These are phyloP conservation scores for Eremochloa ophiuroides DNA, from an alignment of 176 grass and related monocot species.

Conservation along the genomic window DNA sequence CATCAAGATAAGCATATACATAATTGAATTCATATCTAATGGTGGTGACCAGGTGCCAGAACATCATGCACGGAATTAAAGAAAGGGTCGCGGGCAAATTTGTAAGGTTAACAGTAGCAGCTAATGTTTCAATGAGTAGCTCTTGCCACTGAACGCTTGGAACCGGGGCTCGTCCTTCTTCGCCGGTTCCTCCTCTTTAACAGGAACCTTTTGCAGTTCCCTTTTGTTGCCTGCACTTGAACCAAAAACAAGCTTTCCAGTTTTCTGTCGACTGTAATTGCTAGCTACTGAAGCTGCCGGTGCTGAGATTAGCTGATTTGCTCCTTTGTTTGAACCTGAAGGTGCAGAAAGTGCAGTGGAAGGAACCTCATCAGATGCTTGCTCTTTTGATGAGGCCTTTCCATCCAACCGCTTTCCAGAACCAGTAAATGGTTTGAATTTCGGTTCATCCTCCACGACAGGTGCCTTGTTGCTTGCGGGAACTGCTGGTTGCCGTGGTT, in stretches of 20 bases:
- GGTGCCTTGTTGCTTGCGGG: constrained; percentile 31
- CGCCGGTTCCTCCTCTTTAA: constrained; percentile 35
- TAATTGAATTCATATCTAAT: constrained; percentile 22
- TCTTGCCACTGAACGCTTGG: constrained; percentile 75
- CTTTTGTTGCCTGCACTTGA: constrained; percentile 52
- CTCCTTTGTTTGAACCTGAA: constrained; percentile 34
- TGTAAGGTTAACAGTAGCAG: neutral
- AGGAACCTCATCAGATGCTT: constrained; percentile 1
- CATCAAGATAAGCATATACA: constrained; percentile 16
- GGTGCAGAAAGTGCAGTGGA: constrained; percentile 4
- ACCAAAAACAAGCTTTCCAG: constrained; percentile 84
- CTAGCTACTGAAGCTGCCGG: constrained; percentile 29
- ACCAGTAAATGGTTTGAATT: constrained; percentile 77
- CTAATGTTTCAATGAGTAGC: constrained; percentile 68
- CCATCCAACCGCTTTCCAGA: constrained; percentile 63
- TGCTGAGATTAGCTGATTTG: constrained; percentile 37
- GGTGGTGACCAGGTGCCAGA: neutral
- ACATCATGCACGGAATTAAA: neutral
- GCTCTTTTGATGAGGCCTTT: constrained; percentile 45
- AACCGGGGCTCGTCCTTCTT: constrained; percentile 77
- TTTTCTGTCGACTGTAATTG: constrained; percentile 34
- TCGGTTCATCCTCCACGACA: constrained; percentile 39
- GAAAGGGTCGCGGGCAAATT: neutral
- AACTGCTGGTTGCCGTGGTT: constrained; percentile 19
- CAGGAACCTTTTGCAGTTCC: constrained; percentile 52